Evolutionary conservation across 805 yeast species (phyloP), one percentile per base, ranked within the genome.

Genomic region (Schwanniomyces sp.): DNA sequence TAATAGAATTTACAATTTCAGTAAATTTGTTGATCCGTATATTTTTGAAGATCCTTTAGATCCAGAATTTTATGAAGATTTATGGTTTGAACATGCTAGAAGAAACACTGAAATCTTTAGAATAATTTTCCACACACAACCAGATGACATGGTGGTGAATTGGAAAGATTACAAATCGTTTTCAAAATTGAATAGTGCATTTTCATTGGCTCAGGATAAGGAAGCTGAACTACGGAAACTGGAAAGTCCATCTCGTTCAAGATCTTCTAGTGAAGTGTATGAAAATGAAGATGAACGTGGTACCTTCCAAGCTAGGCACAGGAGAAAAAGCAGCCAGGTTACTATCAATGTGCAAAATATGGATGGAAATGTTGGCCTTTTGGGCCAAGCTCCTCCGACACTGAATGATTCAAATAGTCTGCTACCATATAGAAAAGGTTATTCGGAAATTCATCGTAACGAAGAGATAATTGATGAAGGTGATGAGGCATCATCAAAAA

Each of bases 61-160:
- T 49, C 86, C 80, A n/a, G 80, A 80, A 2, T 94, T 94, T 62
- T 89, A 82, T 58, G 91, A 88, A 56, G 97, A 90, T 56, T 63
- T 85, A 7, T 92, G 97, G 97, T 80, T 76, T 62, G 85, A 85
- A 5, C 82, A 81, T 57, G 97, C 99, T 0, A 72, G 86, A 45
- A 77, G 91, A 57, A 94, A 94, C 60, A 90, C 98, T 0, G 75
- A 80, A 49, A 70, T 95, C 1, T 94, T 80, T 70, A 76, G 97
- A 51, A 74, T 86, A 64, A 88, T 94, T 1, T 94, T 94, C 77
- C 91, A 91, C 53, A 83, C 89, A 52, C 99, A 95, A 62, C 99
- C 99, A 0, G 99, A 94, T 66, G 90, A 92, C 63, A 75, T 81
- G 6, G 98, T 92, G n/a, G 76, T 76, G 21, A 79, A 91, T 0